Evolutionary conservation across 2,329 filamentous ascomycete species (phyloP), one percentile per base, ranked within the genome.

Genomic region (Cladosporium sp.): DNA sequence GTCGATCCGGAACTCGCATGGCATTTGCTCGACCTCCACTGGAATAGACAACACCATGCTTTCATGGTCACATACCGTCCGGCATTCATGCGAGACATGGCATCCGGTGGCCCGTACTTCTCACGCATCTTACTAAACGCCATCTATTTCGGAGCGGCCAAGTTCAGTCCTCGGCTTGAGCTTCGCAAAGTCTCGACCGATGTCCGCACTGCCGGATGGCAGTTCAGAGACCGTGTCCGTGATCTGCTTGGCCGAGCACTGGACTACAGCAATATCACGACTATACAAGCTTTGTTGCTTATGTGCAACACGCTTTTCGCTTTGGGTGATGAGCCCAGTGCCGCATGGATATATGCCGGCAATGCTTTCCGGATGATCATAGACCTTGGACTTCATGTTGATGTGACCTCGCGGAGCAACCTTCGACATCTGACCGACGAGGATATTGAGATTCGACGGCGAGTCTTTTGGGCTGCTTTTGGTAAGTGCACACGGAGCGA

Each of bases 1-100:
- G 79, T 86, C 0, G 80, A 84, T 37, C 80, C 83, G 0, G 81
- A 85, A 12, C 70, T 86, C 11, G 84, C 79, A 3, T 81, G 84
- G 76, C 82, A 86, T 61, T 72, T 86, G 3, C 74, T 86, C 0
- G 77, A 78, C 3, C 71, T 86, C 0, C 35, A 40, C 40, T 71
- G 70, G 70, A 70, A 71, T 18, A 65, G 70, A 5, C 70, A 71
- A 49, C 70, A 70, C 35, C 69, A 71, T 53, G 66, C 67, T 5
- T 69, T 68, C 44, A 65, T 70, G 18, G 65, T 70, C 18, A 69
- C 68, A 29, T 71, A 71, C 56, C 67, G 70, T 21, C 69, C 70
- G 23, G 69, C 68, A 2, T 70, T 71, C 67, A 71, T 71, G 70
- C 67, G 69, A 28, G 69, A 70, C 31, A 69, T 64, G 62, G 62